Base-by-base conservation (phyloP, 1,284 basidiomycete species). In the Leccinum laetum region DNA sequence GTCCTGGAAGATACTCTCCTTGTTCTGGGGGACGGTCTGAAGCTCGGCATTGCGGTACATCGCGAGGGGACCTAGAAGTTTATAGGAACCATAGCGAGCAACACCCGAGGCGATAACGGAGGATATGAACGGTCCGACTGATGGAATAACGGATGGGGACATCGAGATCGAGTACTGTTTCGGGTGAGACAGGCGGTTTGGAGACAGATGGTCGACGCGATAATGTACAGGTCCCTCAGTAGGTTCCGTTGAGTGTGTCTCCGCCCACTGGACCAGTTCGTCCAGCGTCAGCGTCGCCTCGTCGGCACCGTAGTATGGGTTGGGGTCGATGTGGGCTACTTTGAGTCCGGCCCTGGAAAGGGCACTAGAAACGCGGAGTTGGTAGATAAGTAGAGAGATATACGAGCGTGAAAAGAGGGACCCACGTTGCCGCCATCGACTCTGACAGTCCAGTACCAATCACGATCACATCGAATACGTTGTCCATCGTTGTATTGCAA, bases 1-100 rank as follows among this genome's bases (percentile, higher is more conserved):
- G 78, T 88, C 90, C 79, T 93, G 95, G 84, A 99, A 98, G 24
- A 99, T 87, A 67, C 95, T 93, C 77, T 97, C 95, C 76, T 98
- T 99, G 79, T 88, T 93, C 32, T 90, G 89, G 0, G 97, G 97
- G 0, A 99, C 96, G 58, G 80, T 83, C 69, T 84, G 85, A 46
- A 91, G 79, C 53, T 69, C 72, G 7, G 78, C 79, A 13, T 79
- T 73, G 60, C 84, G 78, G 70, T 86, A 91, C 18, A 96, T 80
- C 10, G 82, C 86, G 10, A 95, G 83, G 8, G 84, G 84, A 63
- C 95, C 93, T n/a, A 99, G 82, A 1, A 98, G 83, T 60, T 92
- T 89, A 77, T 98, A 99, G 3, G 90, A 91, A 37, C 95, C 93
- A 73, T 99, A 99, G 62, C 91, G 89, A 9, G 94, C 86, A 5